A percentile compares a stretch with the other conserved stretches of the same genome.
Conservation (phyloP, 2,329 filamentous ascomycete species). For the Neopestalotiopsis rosae region DNA sequence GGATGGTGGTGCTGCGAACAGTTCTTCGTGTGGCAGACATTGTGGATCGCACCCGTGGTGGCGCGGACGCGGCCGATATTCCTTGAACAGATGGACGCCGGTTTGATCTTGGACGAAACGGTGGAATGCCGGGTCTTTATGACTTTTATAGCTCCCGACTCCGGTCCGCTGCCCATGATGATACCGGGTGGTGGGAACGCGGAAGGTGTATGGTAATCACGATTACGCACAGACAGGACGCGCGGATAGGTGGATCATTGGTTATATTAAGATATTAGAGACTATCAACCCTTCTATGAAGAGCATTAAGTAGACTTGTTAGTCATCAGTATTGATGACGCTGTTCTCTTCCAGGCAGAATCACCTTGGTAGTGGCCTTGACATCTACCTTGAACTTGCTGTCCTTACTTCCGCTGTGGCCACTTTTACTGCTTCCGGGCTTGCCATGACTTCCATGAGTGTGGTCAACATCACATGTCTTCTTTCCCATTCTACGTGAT, state of each 20-base stretch:
- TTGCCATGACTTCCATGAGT: constrained; percentile 1
- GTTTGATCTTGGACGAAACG: background rate
- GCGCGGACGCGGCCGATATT: background rate
- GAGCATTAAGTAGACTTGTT: background rate
- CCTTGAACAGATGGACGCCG: constrained; percentile 5
- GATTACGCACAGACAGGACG: background rate
- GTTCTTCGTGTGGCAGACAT: constrained; percentile 5
- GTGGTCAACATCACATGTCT: constrained; percentile 4
- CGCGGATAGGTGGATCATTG: background rate
- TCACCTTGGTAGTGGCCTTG: background rate
- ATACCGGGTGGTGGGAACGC: background rate
- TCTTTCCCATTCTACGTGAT: constrained; percentile 9
- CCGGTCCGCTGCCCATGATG: constrained; percentile 1
- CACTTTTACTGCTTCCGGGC: background rate
- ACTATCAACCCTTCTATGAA: background rate
- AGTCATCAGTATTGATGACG: background rate
- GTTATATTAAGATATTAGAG: constrained; percentile 1
- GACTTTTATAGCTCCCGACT: background rate
- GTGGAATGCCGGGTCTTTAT: background rate
- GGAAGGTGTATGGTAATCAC: background rate
- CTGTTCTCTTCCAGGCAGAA: constrained; percentile 5
- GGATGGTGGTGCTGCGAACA: background rate
- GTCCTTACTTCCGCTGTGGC: background rate
- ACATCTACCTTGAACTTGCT: background rate
- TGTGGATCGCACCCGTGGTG: background rate